Conservation (phyloP, 116 monocot species). For the Iris pallida region DNA sequence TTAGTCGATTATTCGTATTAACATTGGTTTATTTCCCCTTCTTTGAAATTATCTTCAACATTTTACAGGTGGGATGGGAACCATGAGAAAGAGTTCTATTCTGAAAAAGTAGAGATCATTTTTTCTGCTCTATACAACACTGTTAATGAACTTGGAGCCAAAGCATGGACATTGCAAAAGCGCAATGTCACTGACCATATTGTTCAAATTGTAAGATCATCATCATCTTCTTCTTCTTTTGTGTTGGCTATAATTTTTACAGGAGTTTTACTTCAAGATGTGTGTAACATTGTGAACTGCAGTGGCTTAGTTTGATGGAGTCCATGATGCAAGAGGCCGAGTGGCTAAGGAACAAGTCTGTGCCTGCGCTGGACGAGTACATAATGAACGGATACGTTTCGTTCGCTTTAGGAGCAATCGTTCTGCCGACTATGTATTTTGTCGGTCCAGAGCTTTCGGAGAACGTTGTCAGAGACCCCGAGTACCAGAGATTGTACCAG, state of each 20-base stretch:
- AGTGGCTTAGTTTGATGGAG: constrained; percentile 72
- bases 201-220: constrained; percentile 55
- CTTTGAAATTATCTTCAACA: background rate
- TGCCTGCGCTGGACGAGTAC: constrained; percentile 66
- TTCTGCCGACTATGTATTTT: constrained; percentile 71
- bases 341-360: constrained; percentile 41
- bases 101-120: constrained; percentile 60
- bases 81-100: constrained; percentile 24
- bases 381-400: constrained; percentile 71
- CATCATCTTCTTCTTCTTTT: too few species aligned
- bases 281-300: constrained; percentile 3
- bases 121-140: constrained; percentile 58
- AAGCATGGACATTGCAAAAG: constrained; percentile 44
- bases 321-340: constrained; percentile 75
- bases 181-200: constrained; percentile 47
- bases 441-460: constrained; percentile 54
- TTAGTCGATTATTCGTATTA: too few species aligned
- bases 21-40: background rate
- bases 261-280: too few species aligned
- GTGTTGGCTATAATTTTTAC: too few species aligned
- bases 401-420: constrained; percentile 69
- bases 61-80: constrained; percentile 59
- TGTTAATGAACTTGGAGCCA: constrained; percentile 58
- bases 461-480: constrained; percentile 33
- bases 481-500: constrained; percentile 48